These are phyloP conservation scores for Plantago lanceolata DNA, from an alignment of 305 asterid species.

Conservation along the genomic window DNA sequence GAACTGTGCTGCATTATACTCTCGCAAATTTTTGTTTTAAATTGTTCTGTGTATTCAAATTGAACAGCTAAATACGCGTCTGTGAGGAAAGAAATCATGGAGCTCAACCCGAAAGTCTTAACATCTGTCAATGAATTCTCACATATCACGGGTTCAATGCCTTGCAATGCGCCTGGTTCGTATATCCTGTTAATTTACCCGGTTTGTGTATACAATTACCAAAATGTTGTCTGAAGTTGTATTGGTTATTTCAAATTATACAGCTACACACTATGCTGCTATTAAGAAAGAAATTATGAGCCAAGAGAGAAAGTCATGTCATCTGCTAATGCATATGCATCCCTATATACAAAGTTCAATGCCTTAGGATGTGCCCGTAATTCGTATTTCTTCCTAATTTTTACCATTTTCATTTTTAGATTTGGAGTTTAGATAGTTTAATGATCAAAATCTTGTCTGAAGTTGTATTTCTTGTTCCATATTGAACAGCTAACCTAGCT, in stretches of 20 bases:
- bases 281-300: constrained; percentile 24
- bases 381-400: constrained; percentile 3
- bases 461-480: constrained; percentile 8
- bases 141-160: background rate
- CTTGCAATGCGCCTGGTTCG: background rate
- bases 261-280: constrained; percentile 21
- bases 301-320: constrained; percentile 10
- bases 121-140: background rate
- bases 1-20: too few species aligned
- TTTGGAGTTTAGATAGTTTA: background rate
- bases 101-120: constrained; percentile 11
- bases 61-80: constrained; percentile 22
- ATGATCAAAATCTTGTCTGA: background rate
- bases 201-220: background rate
- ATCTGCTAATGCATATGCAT: background rate
- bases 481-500: constrained; percentile 23
- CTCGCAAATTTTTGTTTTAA: too few species aligned
- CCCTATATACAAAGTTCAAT: background rate
- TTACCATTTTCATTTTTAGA: background rate
- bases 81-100: constrained; percentile 24
- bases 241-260: constrained; percentile 16
- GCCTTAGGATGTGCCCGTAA: background rate
- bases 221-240: constrained; percentile 6
- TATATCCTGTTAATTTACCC: constrained; percentile 13
- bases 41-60: constrained; percentile 11